Percentiles rank a stretch among this genome's conserved stretches.
These are phyloP conservation scores for Phytophthora kernoviae DNA, from an alignment of 352 stramenopile species.

Conservation along the genomic window DNA sequence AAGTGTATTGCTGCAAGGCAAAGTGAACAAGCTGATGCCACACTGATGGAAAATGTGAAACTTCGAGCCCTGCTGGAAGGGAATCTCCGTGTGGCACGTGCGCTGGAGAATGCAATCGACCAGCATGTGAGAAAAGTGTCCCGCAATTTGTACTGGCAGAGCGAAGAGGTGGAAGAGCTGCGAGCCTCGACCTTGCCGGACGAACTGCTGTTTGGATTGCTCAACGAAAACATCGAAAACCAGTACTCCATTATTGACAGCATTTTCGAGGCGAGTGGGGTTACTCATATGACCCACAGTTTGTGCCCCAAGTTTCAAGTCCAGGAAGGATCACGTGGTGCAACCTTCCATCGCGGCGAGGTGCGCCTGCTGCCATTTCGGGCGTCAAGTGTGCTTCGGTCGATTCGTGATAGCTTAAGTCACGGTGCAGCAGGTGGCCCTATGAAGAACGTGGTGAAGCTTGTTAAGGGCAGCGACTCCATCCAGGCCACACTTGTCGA, in stretches of 20 bases:
- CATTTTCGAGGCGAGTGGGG: conserved; percentile 3
- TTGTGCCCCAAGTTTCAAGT: conserved; percentile 3
- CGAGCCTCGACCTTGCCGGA: conserved; percentile 12
- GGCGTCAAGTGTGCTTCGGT: conserved; percentile 5
- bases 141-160: conserved; percentile 7
- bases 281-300: conserved; percentile 1
- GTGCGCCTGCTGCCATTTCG: conserved; percentile 26
- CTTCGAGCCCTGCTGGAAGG: conserved; percentile 9
- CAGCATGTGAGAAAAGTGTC: conserved; percentile 12
- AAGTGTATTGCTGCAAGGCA: conserved; percentile 4
- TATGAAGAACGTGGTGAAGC: conserved; percentile 6
- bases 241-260: conserved; percentile 9
- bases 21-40: conserved; percentile 3
- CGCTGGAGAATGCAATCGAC: conserved; percentile 12
- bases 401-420: conserved; percentile 5
- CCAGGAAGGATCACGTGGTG: background rate
- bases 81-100: conserved; percentile 3
- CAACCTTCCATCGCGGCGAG: conserved; percentile 7
- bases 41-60: conserved; percentile 10
- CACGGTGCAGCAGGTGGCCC: conserved; percentile 9
- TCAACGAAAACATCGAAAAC: conserved; percentile 10
- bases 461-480: conserved; percentile 6
- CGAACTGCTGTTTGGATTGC: conserved; percentile 12
- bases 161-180: background rate
- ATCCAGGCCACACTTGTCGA: conserved; percentile 19